A percentile compares a stretch with the other conserved stretches of the same genome.
Evolutionary conservation across 495 filamentous ascomycete genomes (phyloP).

Genomic region (Penicillium crystallinum): DNA sequence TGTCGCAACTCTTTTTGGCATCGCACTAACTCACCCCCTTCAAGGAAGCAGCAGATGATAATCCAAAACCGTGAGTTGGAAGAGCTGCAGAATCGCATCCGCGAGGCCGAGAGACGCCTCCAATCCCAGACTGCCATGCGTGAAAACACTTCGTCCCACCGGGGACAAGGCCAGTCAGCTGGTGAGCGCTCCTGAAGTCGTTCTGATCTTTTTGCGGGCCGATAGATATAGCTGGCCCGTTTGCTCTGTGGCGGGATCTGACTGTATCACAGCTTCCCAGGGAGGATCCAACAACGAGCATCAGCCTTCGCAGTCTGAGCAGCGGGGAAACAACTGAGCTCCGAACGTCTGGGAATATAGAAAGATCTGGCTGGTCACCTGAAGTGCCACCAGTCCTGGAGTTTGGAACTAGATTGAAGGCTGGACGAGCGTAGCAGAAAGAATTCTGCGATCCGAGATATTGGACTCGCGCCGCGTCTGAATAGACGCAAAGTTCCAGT

Average conservation of each 20-base stretch:
- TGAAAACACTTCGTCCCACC: background rate
- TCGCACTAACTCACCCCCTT: background rate
- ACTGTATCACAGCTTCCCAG: constrained; percentile 8
- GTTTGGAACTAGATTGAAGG: background rate
- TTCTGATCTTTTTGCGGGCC: constrained; percentile 1
- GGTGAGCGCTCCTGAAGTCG: constrained; percentile 22
- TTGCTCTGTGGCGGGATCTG: constrained; percentile 6
- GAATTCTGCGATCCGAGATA: background rate
- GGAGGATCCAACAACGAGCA: constrained; percentile 5
- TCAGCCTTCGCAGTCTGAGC: background rate
- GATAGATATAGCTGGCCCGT: constrained; percentile 6
- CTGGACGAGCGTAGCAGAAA: background rate
- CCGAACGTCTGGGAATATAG: background rate
- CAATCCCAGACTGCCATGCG: constrained; percentile 42
- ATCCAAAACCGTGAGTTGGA: constrained; percentile 76
- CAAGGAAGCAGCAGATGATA: constrained; percentile 63
- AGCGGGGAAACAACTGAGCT: constrained; percentile 2
- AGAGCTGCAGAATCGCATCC: constrained; percentile 74
- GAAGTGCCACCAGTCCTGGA: background rate
- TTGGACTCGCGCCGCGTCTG: constrained; percentile 9
- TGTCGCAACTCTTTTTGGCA: background rate
- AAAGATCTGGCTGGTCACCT: background rate
- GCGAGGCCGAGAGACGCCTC: constrained; percentile 77
- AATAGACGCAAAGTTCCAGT: constrained; percentile 7
- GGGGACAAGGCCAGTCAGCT: constrained; percentile 14